Evolutionary conservation across 2,329 filamentous ascomycete species (phyloP), one percentile per base, ranked within the genome.

Genomic region (Rhynchosporium agropyri): DNA sequence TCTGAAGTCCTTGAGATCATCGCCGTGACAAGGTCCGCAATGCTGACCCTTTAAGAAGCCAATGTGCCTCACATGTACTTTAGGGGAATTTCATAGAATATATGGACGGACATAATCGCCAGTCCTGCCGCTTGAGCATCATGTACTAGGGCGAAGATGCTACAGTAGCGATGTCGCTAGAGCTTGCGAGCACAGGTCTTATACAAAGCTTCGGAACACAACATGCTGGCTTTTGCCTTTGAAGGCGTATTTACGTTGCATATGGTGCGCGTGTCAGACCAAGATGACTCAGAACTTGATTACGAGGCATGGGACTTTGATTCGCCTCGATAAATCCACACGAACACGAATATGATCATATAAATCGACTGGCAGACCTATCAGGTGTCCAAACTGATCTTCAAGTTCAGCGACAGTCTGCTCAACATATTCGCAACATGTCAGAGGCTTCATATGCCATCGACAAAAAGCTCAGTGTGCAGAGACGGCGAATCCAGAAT

Each of bases 401-500:
- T n/a, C 42, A 45, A 45, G n/a, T 36, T 9, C 33, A 9, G 9
- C 33, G 9, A 36, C 33, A 9, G 33, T 5, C 5, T 36, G 5
- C 9, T 4, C 33, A 36, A 36, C 33, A 36, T 36, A 5, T 36
- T 36, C 4, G 33, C 9, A 9, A 36, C 33, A 36, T 36, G 9
- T 36, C 33, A 36, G 42, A 45, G n/a, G 13, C 4, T 45, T 15
- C 42, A 45, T 6, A 60, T 60, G 58, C 40, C 58, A 10, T 36
- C 54, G 9, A 33, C 43, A 10, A 50, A 31, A 33, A 36, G 42
- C 15, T 58, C 4, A 28, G 33, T 31, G n/a, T 28, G 28, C 26
- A 59, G 57, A 59, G 36, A 33, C 45, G 57, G 28, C 20, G 57
- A 43, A 51, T 36, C 40, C 57, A 59, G 46, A 59, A 59, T 33